Conservation (phyloP, 768 basidiomycete species). For the Paxillus rubicundulus region DNA sequence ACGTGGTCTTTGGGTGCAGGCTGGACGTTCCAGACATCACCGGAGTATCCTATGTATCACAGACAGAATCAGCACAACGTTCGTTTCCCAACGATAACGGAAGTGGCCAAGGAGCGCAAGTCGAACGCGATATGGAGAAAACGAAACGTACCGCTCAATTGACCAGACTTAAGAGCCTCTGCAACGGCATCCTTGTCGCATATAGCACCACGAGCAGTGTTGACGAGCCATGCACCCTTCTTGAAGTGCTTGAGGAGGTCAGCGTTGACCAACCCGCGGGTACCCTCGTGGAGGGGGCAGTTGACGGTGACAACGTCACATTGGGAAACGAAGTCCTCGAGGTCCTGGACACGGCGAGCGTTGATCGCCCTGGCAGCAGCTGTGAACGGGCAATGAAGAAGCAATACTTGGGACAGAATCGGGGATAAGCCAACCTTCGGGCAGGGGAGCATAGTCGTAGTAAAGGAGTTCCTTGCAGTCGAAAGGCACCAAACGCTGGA, state of each 20-base stretch:
- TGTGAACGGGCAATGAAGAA: constrained; percentile 11
- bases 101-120: neutral
- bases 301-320: constrained; percentile 87
- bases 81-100: neutral
- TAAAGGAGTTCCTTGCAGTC: constrained; percentile 88
- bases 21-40: constrained; percentile 85
- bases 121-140: neutral
- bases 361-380: constrained; percentile 66
- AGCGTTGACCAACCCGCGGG: constrained; percentile 73
- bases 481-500: constrained; percentile 79
- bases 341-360: constrained; percentile 72
- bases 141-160: constrained; percentile 50
- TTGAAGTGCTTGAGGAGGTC: constrained; percentile 88
- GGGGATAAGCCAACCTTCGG: constrained; percentile 42
- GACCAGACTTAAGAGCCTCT: constrained; percentile 71
- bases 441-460: constrained; percentile 80
- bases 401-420: neutral
- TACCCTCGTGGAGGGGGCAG: constrained; percentile 84
- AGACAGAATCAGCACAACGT: neutral
- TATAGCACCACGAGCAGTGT: constrained; percentile 91
- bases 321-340: constrained; percentile 59
- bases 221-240: constrained; percentile 89
- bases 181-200: constrained; percentile 82
- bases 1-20: constrained; percentile 84
- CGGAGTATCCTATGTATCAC: constrained; percentile 29